Evolutionary conservation across 352 stramenopile genomes (phyloP).

Genomic region (Phytophthora constricta): DNA sequence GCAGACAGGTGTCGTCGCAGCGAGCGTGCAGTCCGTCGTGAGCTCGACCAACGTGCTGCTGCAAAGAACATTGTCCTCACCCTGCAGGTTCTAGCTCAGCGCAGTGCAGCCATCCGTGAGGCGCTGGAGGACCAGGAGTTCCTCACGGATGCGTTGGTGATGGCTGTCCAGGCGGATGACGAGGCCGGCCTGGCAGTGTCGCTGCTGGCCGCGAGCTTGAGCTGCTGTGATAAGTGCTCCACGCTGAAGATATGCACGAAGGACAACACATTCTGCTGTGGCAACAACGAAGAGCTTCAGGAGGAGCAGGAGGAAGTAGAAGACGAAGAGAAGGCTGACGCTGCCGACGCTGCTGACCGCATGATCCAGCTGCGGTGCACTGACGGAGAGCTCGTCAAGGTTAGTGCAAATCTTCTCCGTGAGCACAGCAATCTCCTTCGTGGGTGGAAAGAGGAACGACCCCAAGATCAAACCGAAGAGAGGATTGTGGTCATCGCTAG

Average conservation of each 20-base stretch:
- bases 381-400: constrained; percentile 21
- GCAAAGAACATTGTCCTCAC: constrained; percentile 54
- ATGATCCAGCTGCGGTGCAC: constrained; percentile 24
- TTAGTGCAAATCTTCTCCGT: constrained; percentile 6
- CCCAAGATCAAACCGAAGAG: constrained; percentile 5
- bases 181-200: constrained; percentile 26
- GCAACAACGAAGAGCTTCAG: no score
- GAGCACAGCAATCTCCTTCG: constrained; percentile 32
- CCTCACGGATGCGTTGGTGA: constrained; percentile 22
- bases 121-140: constrained; percentile 32
- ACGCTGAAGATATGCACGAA: constrained; percentile 41
- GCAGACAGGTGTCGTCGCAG: constrained; percentile 31
- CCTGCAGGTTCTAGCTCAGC: constrained; percentile 46
- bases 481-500: not conserved
- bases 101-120: constrained; percentile 25
- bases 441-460: constrained; percentile 3
- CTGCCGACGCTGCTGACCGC: constrained; percentile 9
- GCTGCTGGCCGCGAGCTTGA: constrained; percentile 31
- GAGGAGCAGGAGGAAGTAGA: constrained; percentile 16
- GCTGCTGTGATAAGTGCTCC: constrained; percentile 44
- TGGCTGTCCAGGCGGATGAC: constrained; percentile 30
- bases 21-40: constrained; percentile 32
- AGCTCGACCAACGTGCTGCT: constrained; percentile 49
- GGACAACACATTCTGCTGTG: constrained; percentile 3
- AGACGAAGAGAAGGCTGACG: not conserved